Evolutionary conservation across 1,139 yeast species (phyloP).

Genomic region (Suhomyces chickasaworum): DNA sequence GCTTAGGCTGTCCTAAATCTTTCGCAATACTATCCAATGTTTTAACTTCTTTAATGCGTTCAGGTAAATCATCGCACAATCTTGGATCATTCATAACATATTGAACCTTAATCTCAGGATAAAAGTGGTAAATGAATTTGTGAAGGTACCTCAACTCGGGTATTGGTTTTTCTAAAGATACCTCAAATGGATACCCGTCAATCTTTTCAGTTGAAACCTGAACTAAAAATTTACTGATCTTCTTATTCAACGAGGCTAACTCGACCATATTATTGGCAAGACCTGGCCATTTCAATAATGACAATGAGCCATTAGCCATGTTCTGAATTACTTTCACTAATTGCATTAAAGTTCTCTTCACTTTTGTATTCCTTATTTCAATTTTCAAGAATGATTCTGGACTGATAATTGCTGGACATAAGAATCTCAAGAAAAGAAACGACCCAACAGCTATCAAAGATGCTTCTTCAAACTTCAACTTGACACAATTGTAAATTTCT

Average conservation of each 20-base stretch:
- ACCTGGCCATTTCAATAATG: constrained; percentile 62
- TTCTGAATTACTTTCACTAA: constrained; percentile 85
- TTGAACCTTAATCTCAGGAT: constrained; percentile 52
- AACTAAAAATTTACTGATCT: constrained; percentile 50
- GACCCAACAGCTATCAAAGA: constrained; percentile 81
- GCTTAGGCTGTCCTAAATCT: constrained; percentile 43
- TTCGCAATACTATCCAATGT: constrained; percentile 33
- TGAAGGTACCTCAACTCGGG: constrained; percentile 64
- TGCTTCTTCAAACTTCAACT: constrained; percentile 66
- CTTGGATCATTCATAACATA: constrained; percentile 32
- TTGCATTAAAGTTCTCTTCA: constrained; percentile 74
- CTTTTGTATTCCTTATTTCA: constrained; percentile 46
- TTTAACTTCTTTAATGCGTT: constrained; percentile 29
- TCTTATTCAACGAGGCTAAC: constrained; percentile 44
- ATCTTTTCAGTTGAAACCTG: constrained; percentile 17
- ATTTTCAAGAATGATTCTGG: constrained; percentile 69
- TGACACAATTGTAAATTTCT: constrained; percentile 66
- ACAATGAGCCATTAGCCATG: constrained; percentile 77
- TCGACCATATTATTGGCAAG: constrained; percentile 45
- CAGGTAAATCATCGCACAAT: constrained; percentile 25
- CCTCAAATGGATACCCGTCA: constrained; percentile 34
- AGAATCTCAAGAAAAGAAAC: constrained; percentile 77
- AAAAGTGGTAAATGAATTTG: constrained; percentile 63
- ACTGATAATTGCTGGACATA: constrained; percentile 90
- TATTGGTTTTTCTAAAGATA: constrained; percentile 28